A percentile compares a stretch with the other conserved stretches of the same genome.
These are phyloP conservation scores for Grammothele lineata DNA, from an alignment of 768 basidiomycete genomes.

Conservation along the genomic window DNA sequence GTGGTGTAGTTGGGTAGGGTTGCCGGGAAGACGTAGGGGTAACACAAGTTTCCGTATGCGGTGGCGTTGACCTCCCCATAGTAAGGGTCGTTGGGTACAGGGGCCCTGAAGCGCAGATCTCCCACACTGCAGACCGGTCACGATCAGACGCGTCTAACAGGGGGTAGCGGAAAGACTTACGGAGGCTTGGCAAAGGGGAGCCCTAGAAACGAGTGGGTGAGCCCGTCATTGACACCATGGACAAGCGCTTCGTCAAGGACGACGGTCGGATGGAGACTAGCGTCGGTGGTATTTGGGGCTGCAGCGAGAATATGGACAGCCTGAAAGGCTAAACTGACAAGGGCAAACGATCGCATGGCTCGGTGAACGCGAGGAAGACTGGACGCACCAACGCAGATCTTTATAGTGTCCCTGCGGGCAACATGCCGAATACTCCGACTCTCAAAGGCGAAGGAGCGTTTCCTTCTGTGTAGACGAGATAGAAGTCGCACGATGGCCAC, in stretches of 20 bases:
- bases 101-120: not conserved
- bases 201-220: not conserved
- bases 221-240: not conserved
- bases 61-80: not conserved
- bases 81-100: not conserved
- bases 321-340: no score
- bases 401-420: no score
- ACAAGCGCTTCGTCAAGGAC: not conserved
- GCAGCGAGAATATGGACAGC: no score
- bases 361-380: no score
- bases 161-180: not conserved
- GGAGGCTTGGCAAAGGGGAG: slow-evolving; percentile 5
- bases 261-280: not conserved
- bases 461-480: no score
- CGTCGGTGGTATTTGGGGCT: no score
- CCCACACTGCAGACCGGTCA: not conserved
- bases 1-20: not conserved
- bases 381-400: no score
- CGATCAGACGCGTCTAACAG: no score
- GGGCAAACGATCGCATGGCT: no score
- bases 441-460: no score
- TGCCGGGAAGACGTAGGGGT: not conserved
- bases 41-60: not conserved
- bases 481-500: no score
- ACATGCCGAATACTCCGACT: no score